Evolutionary conservation across 768 basidiomycete species (phyloP).

Genomic region (Leucosporidium scottii): DNA sequence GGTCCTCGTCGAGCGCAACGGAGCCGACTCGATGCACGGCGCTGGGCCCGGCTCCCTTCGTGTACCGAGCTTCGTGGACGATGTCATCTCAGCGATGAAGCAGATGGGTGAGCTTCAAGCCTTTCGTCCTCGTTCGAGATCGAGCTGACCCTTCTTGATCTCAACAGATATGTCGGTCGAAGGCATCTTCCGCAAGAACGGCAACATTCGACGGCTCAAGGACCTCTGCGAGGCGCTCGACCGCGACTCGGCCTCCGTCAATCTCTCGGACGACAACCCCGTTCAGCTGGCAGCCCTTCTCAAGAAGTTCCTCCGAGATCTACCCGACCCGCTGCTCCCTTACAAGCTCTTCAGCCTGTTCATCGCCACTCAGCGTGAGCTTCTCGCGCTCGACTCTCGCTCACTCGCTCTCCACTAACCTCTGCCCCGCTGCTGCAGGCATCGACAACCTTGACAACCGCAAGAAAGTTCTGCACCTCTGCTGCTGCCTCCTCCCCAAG

Average conservation of each 20-base stretch:
- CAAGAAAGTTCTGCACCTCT: conserved; percentile 71
- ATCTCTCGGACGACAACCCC: conserved; percentile 87
- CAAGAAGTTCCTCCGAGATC: conserved; percentile 92
- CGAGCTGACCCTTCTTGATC: background rate
- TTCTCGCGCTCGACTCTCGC: background rate
- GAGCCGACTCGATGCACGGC: conserved; percentile 88
- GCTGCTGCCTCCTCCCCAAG: conserved; percentile 80
- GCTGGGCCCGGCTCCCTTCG: conserved; percentile 74
- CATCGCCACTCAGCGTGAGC: conserved; percentile 79
- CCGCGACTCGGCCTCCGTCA: conserved; percentile 84
- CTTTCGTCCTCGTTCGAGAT: background rate
- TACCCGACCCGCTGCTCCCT: conserved; percentile 93
- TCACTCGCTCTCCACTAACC: background rate
- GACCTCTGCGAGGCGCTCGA: conserved; percentile 88
- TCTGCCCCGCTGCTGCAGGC: conserved; percentile 46
- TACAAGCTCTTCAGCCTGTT: conserved; percentile 85
- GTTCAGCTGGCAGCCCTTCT: conserved; percentile 93
- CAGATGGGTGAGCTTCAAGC: conserved; percentile 78
- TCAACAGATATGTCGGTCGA: conserved; percentile 91
- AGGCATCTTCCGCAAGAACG: conserved; percentile 97
- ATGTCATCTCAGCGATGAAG: conserved; percentile 94
- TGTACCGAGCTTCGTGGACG: conserved; percentile 96
- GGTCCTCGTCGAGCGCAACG: conserved; percentile 83
- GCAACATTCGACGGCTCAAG: conserved; percentile 87
- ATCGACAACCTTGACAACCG: conserved; percentile 69